These are phyloP conservation scores for Boletus edulis DNA, from an alignment of 768 basidiomycete genomes.

Conservation along the genomic window DNA sequence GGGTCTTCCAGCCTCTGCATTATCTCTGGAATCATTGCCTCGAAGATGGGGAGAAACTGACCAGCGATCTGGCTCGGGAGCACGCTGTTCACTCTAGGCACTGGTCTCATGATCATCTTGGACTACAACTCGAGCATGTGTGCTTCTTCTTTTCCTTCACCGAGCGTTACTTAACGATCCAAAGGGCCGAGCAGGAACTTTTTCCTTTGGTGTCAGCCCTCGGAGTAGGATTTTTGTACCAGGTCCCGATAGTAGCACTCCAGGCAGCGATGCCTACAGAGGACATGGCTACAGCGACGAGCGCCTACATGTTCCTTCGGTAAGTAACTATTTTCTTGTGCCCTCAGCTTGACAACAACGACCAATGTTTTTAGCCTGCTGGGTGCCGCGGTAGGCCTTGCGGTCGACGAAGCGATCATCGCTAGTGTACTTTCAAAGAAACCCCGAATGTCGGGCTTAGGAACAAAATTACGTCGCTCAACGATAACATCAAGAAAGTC, in stretches of 20 bases:
- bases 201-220: constrained; percentile 65
- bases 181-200: constrained; percentile 58
- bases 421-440: background rate
- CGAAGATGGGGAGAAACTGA: constrained; percentile 56
- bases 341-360: background rate
- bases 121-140: constrained; percentile 53
- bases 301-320: constrained; percentile 70
- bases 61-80: constrained; percentile 63
- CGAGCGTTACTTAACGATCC: background rate
- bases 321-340: constrained; percentile 15
- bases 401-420: background rate
- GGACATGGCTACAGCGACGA: constrained; percentile 81
- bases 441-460: background rate
- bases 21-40: constrained; percentile 54
- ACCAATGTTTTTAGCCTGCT: background rate
- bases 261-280: constrained; percentile 85
- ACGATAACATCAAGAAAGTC: background rate
- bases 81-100: constrained; percentile 58
- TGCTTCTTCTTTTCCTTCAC: constrained; percentile 9
- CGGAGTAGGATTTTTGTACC: constrained; percentile 65
- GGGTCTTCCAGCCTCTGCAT: constrained; percentile 53
- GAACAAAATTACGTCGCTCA: background rate
- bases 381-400: background rate
- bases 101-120: constrained; percentile 70
- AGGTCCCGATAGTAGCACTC: constrained; percentile 67